These are phyloP conservation scores for Ogataea naganishii DNA, from an alignment of 805 yeast species.

Conservation along the genomic window DNA sequence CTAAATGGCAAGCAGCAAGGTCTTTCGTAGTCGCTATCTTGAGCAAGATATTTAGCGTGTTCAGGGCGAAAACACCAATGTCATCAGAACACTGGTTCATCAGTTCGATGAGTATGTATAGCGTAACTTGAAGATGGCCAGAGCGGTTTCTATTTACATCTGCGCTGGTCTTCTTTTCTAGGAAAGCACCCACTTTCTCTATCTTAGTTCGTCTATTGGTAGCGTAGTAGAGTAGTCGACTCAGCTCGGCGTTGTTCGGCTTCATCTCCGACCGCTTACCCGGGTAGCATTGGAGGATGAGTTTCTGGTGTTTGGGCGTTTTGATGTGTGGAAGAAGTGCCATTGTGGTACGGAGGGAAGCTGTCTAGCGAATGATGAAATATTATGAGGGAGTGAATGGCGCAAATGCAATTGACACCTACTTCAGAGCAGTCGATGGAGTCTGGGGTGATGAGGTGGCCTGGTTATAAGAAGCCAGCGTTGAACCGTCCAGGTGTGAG, in stretches of 20 bases:
- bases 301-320: constrained; percentile 78
- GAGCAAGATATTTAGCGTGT: constrained; percentile 52
- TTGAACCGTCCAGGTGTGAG: no score
- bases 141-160: constrained; percentile 56
- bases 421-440: no score
- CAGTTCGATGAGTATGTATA: constrained; percentile 59
- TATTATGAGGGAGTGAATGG: no score
- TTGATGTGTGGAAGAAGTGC: constrained; percentile 12
- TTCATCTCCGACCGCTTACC: constrained; percentile 81
- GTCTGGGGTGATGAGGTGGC: no score
- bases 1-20: constrained; percentile 43
- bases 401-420: neutral
- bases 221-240: constrained; percentile 83
- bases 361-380: no score
- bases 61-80: constrained; percentile 70
- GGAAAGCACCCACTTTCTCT: constrained; percentile 71
- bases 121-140: constrained; percentile 80
- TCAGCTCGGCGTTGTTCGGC: constrained; percentile 87
- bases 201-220: constrained; percentile 82
- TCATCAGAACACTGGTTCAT: constrained; percentile 75
- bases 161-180: constrained; percentile 48
- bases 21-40: constrained; percentile 50
- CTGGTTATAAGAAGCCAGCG: no score
- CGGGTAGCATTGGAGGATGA: constrained; percentile 88
- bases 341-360: no score